A percentile compares a stretch with the other conserved stretches of the same genome.
Conservation (phyloP, 2,329 filamentous ascomycete genomes). For the Herpotrichia juniperi region DNA sequence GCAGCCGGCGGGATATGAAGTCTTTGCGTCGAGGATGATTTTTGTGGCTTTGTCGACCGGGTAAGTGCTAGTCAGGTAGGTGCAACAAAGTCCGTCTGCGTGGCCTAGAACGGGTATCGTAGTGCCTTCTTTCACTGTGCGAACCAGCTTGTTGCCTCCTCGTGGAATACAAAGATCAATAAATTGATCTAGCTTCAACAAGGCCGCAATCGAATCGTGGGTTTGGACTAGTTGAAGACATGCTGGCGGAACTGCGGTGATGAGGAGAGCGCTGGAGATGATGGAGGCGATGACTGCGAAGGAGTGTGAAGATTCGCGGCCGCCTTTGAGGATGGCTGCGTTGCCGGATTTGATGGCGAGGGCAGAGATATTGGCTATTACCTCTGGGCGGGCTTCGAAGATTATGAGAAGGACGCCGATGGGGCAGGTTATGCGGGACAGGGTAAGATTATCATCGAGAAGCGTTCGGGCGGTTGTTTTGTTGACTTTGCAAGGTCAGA, state of each 20-base stretch:
- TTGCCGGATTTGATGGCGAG: conserved; percentile 97
- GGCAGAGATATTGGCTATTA: conserved; percentile 97
- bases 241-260: conserved; percentile 77
- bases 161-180: conserved; percentile 96
- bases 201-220: conserved; percentile 83
- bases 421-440: conserved; percentile 89
- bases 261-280: conserved; percentile 77
- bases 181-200: conserved; percentile 83
- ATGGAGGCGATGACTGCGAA: conserved; percentile 88
- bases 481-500: conserved; percentile 67
- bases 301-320: conserved; percentile 94
- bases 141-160: conserved; percentile 87
- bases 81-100: conserved; percentile 88
- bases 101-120: conserved; percentile 96
- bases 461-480: conserved; percentile 81
- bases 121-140: conserved; percentile 87
- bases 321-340: conserved; percentile 94
- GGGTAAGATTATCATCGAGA: conserved; percentile 81
- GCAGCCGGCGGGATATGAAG: conserved; percentile 92
- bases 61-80: conserved; percentile 82
- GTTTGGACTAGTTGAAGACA: conserved; percentile 95
- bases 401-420: conserved; percentile 98
- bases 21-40: conserved; percentile 90
- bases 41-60: conserved; percentile 73
- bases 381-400: conserved; percentile 95